Percentiles rank a stretch among this genome's conserved stretches.
These are phyloP conservation scores for Casuarina equisetifolia DNA, from an alignment of 306 rosid species.

Conservation along the genomic window DNA sequence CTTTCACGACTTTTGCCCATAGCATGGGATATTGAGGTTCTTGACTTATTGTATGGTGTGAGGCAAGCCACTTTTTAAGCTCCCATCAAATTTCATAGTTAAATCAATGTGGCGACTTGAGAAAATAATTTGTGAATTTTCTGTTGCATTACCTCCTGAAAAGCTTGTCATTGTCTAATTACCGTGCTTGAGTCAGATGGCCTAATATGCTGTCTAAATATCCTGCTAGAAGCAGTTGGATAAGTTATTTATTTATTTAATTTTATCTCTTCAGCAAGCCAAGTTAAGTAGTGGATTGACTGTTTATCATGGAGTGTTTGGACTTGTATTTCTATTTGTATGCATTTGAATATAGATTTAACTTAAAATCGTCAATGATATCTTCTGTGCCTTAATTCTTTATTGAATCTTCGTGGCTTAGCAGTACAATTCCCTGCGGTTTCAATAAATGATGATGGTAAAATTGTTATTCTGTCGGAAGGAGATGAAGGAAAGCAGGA, in stretches of 20 bases:
- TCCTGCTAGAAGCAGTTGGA: no score
- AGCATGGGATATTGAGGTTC: slow-evolving; percentile 6
- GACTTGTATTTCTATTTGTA: neutral
- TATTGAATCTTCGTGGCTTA: slow-evolving; percentile 24
- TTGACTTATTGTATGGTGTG: neutral
- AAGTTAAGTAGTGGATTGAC: neutral
- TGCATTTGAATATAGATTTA: neutral
- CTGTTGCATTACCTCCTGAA: neutral
- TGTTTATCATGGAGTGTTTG: neutral
- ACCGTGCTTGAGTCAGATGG: neutral
- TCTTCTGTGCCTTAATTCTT: neutral
- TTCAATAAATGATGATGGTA: slow-evolving; percentile 76
- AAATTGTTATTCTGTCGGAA: slow-evolving; percentile 55
- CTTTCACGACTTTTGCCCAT: neutral
- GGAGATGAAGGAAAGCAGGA: slow-evolving; percentile 53
- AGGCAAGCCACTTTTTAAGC: neutral
- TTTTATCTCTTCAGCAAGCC: neutral
- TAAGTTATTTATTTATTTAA: no score
- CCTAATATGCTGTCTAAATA: neutral
- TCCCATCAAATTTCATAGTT: neutral
- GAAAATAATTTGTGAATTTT: slow-evolving; percentile 3
- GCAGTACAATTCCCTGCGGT: slow-evolving; percentile 82
- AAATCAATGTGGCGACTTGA: neutral
- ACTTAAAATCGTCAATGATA: neutral
- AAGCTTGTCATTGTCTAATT: neutral